Percentiles rank a stretch among this genome's conserved stretches.
These are phyloP conservation scores for Pelargonium citronellum DNA, from an alignment of 441 rosid genomes.

Conservation along the genomic window DNA sequence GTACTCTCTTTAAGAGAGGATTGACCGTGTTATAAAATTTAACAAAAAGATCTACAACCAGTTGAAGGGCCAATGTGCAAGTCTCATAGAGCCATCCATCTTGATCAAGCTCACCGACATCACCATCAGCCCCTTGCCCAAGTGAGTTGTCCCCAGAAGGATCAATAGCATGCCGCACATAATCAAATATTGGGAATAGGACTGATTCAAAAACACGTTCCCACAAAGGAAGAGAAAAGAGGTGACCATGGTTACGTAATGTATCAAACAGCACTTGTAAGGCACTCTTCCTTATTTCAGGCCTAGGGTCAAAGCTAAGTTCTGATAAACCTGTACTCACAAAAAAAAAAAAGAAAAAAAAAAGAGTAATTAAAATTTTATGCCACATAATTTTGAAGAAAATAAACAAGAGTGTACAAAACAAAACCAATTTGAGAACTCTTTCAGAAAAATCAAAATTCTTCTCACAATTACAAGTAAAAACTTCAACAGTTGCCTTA, in stretches of 20 bases:
- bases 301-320: conserved; percentile 98
- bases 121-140: conserved; percentile 47
- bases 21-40: conserved; percentile 85
- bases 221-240: conserved; percentile 84
- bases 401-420: neutral
- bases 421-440: conserved; percentile 13
- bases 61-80: conserved; percentile 94
- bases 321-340: conserved; percentile 79
- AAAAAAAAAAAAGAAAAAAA: no score
- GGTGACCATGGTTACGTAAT: conserved; percentile 94
- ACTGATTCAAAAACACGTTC: conserved; percentile 91
- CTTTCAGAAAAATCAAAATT: conserved; percentile 10
- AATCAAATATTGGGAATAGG: conserved; percentile 95
- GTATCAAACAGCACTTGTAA: conserved; percentile 88
- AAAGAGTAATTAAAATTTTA: no score
- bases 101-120: conserved; percentile 71
- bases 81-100: conserved; percentile 99
- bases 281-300: conserved; percentile 97
- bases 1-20: conserved; percentile 86
- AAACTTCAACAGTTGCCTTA: conserved; percentile 30
- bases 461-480: conserved; percentile 4
- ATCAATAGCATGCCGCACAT: conserved; percentile 97
- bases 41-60: conserved; percentile 99
- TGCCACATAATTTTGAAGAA: no score
- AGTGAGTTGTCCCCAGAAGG: conserved; percentile 75